Evolutionary conservation across 2,329 filamentous ascomycete species (phyloP).

Genomic region (Microdochium trichocladiopsis): DNA sequence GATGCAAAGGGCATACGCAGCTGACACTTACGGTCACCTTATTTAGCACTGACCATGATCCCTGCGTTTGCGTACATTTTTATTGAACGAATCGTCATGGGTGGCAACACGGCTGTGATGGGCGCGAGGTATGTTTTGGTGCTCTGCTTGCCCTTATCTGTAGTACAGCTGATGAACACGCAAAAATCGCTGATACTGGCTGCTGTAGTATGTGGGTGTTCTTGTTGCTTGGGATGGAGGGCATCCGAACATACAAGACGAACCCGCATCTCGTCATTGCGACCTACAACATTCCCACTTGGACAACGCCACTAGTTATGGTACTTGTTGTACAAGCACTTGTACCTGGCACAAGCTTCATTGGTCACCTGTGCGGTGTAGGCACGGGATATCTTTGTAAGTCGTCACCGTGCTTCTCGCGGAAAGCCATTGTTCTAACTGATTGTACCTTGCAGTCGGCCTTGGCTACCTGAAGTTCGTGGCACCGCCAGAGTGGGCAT

Average conservation of each 20-base stretch:
- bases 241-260: constrained; percentile 74
- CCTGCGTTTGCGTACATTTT: constrained; percentile 77
- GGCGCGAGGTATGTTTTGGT: constrained; percentile 64
- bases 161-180: too few species aligned
- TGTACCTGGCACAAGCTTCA: constrained; percentile 72
- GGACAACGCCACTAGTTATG: constrained; percentile 78
- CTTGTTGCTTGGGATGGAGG: constrained; percentile 75
- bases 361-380: constrained; percentile 84
- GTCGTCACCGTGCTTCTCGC: constrained; percentile 21
- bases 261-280: constrained; percentile 69
- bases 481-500: constrained; percentile 78
- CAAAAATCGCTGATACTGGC: constrained; percentile 9
- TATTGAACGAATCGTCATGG: constrained; percentile 66
- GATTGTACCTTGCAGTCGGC: constrained; percentile 62
- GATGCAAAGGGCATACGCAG: neutral
- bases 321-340: constrained; percentile 69
- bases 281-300: constrained; percentile 72
- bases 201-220: constrained; percentile 79
- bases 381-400: constrained; percentile 78
- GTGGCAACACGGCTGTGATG: constrained; percentile 65
- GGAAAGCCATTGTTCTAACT: constrained; percentile 5
- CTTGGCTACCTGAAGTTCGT: constrained; percentile 85
- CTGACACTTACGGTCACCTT: constrained; percentile 12
- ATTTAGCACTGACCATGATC: constrained; percentile 67
- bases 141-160: too few species aligned